Evolutionary conservation across 805 yeast species (phyloP).

Genomic region (Yamadazyma phyllophila): DNA sequence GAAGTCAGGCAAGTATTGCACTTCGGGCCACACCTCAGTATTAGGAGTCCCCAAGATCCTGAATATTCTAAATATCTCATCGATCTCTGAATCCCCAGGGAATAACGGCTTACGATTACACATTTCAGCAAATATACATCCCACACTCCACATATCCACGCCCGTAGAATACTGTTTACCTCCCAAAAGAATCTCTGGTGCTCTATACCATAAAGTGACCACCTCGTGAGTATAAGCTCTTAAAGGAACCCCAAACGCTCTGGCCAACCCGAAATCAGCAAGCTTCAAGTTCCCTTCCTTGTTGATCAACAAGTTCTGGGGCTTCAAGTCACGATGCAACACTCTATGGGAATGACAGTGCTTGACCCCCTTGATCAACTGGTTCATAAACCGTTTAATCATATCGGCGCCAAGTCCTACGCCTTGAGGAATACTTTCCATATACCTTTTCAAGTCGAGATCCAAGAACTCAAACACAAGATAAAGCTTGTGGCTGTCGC

Average conservation of each 20-base stretch:
- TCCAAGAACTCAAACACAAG: constrained; percentile 92
- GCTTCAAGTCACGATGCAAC: constrained; percentile 92
- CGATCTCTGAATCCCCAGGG: constrained; percentile 98
- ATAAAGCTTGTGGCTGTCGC: constrained; percentile 88
- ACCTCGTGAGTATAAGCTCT: constrained; percentile 98
- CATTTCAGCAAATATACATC: constrained; percentile 98
- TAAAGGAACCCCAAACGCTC: constrained; percentile 97
- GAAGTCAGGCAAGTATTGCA: constrained; percentile 85
- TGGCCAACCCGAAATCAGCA: constrained; percentile 85
- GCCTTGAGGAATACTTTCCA: constrained; percentile 92
- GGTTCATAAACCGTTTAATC: constrained; percentile 92
- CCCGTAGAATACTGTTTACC: constrained; percentile 98
- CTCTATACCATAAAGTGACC: constrained; percentile 95
- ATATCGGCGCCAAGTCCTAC: constrained; percentile 85
- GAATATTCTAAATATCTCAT: constrained; percentile 92
- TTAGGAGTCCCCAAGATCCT: constrained; percentile 91
- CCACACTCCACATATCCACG: constrained; percentile 98
- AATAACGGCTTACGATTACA: constrained; percentile 91
- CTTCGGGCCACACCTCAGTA: constrained; percentile 94
- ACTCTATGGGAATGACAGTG: constrained; percentile 95
- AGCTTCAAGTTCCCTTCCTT: constrained; percentile 89
- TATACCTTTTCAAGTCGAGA: constrained; percentile 90
- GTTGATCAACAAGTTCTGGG: constrained; percentile 91
- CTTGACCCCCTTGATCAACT: constrained; percentile 83
- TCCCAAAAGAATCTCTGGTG: constrained; percentile 93